Evolutionary conservation across 345 rosid species (phyloP).

Genomic region (Pistacia integerrima): DNA sequence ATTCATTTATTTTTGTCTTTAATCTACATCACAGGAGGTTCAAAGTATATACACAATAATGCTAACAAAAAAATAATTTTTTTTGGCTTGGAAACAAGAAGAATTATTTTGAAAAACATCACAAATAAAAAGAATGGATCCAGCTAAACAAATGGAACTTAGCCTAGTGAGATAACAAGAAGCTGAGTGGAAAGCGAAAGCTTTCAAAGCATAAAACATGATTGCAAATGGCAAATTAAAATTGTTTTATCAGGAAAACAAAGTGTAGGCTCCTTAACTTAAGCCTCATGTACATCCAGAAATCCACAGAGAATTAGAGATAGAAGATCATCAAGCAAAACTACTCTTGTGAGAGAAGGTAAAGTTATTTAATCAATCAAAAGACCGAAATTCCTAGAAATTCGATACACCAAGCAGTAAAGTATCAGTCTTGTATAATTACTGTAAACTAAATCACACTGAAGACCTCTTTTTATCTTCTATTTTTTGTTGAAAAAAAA

Average conservation of each 20-base stretch:
- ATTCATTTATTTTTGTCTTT: not conserved
- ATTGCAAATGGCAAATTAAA: not conserved
- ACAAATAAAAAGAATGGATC: no score
- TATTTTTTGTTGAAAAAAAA: not conserved
- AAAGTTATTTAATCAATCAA: not conserved
- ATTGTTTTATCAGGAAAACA: not conserved
- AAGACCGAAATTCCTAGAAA: not conserved
- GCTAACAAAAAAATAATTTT: not conserved
- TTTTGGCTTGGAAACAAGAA: no score
- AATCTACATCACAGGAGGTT: not conserved
- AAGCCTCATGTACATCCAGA: not conserved
- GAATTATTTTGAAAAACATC: no score
- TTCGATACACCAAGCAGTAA: not conserved
- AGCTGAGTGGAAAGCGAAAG: not conserved
- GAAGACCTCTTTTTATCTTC: slow-evolving; percentile 7
- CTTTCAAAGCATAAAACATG: not conserved
- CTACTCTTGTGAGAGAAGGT: not conserved
- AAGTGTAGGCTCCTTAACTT: not conserved
- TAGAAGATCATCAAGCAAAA: not conserved
- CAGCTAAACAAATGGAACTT: no score
- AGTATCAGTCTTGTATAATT: not conserved
- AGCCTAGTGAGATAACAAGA: not conserved
- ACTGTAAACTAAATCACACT: not conserved
- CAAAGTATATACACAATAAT: not conserved
- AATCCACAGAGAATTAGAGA: not conserved